These are phyloP conservation scores for Emmonsiellopsis sp. DNA, from an alignment of 2,329 filamentous ascomycete genomes.

Conservation along the genomic window DNA sequence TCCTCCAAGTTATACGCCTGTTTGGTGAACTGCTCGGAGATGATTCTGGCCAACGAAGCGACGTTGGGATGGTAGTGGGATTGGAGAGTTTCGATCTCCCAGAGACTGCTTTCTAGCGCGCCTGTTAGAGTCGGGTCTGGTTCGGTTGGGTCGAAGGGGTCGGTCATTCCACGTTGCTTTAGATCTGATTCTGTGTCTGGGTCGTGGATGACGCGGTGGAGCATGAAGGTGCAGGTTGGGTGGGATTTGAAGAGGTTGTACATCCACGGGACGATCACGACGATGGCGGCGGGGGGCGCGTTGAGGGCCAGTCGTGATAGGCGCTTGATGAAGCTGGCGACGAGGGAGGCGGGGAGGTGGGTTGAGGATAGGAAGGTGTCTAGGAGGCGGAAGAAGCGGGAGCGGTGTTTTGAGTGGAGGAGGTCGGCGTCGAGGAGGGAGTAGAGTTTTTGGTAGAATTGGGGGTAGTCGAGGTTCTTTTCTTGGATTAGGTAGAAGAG, in stretches of 20 bases:
- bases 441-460: conserved; percentile 90
- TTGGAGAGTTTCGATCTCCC: conserved; percentile 88
- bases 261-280: conserved; percentile 81
- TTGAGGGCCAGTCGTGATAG: conserved; percentile 75
- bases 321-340: conserved; percentile 96
- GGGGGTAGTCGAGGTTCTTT: conserved; percentile 90
- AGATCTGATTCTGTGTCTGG: conserved; percentile 50
- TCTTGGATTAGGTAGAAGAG: conserved; percentile 91
- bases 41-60: conserved; percentile 83
- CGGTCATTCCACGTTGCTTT: conserved; percentile 54
- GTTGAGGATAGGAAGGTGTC: conserved; percentile 86
- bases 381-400: conserved; percentile 82
- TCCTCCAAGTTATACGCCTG: conserved; percentile 92
- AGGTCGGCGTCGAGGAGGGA: conserved; percentile 78
- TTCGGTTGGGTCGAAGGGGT: conserved; percentile 71
- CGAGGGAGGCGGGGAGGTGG: conserved; percentile 80
- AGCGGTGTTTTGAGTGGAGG: conserved; percentile 88
- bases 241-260: conserved; percentile 92
- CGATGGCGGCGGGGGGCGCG: conserved; percentile 81
- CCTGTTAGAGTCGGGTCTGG: conserved; percentile 72
- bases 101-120: conserved; percentile 86
- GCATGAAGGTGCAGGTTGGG: conserved; percentile 88
- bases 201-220: conserved; percentile 64
- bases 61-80: conserved; percentile 96
- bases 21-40: conserved; percentile 96